Base-by-base conservation (phyloP, 163 green algal species). In the Scenedesmus sp. region DNA sequence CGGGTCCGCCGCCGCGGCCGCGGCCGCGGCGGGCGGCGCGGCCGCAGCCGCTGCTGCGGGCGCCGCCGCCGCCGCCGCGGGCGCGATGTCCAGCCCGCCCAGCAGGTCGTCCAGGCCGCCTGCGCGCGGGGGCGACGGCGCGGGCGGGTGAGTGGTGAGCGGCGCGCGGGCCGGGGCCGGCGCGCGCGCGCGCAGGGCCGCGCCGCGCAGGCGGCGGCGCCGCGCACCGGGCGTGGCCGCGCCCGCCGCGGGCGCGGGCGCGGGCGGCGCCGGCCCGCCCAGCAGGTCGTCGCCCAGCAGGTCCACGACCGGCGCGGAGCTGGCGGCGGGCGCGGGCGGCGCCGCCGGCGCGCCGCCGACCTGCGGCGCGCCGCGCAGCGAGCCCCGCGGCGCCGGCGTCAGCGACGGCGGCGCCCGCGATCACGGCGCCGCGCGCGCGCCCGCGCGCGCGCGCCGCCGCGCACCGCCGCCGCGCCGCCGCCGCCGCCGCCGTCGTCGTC, bases 241-340 rank as follows among this genome's bases (percentile, higher is more conserved):
- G 3, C 57, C 54, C 15, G 78, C 48, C 7, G 77, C 56, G 45
- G 83, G 42, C 1, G 80, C 66, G 22, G 84, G 26, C 44, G 81
- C 51, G 15, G 83, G 58, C 14, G 82, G 57, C 58, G 78, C 64
- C 33, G 78, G 7, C 39, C 86, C 64, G 24, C 89, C 88, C 60
- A 93, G 81, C 64, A 92, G 75, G 67, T 92, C 80, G 17, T 88
- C 82, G 17, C 91, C 89, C 36, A 96, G 83, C 75, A 96, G 75
- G 84, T 96, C 91, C 1, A 79, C 83, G 1, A 80, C 71, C 13
- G 84, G 78, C 17, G 75, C 63, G 33, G 85, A 63, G 0, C 78
- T 71, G 0, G 81, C 45, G 10, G 80, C 62, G 1, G 78, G 53
- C 1, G 85, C 67, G 1, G 80, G 70, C 15, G 65, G 64, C 15